phyloP scores from a whole-genome alignment of 352 stramenopile genomes.

The Phytophthora hibernalis region DNA sequence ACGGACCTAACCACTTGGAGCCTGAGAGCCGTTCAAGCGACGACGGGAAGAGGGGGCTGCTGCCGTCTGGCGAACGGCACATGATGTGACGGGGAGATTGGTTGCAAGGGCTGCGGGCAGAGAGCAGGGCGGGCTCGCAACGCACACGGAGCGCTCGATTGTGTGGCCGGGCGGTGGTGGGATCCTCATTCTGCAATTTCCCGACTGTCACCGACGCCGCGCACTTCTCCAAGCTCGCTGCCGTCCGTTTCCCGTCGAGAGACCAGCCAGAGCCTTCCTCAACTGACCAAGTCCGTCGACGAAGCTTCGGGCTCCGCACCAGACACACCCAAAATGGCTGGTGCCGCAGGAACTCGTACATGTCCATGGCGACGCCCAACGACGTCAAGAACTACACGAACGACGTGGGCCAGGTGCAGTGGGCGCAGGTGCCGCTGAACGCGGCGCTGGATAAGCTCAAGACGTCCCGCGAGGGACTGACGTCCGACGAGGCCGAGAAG shows the following conservation, averaged over 20 bases:
- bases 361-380: conserved; percentile 82
- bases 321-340: conserved; percentile 57
- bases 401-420: conserved; percentile 80
- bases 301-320: conserved; percentile 31
- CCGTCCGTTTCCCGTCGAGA: conserved; percentile 27
- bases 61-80: neutral
- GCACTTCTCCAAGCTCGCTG: conserved; percentile 23
- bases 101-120: conserved; percentile 4
- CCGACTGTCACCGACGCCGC: conserved; percentile 47
- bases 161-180: conserved; percentile 24
- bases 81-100: neutral
- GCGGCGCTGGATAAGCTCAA: conserved; percentile 86
- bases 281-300: conserved; percentile 10
- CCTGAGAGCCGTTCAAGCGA: neutral
- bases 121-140: neutral
- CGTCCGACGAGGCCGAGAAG: conserved; percentile 57
- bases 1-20: neutral
- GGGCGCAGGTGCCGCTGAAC: conserved; percentile 71
- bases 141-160: neutral
- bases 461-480: conserved; percentile 72
- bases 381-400: conserved; percentile 85
- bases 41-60: neutral
- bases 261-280: conserved; percentile 32
- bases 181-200: conserved; percentile 76
- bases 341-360: conserved; percentile 65